Conservation (phyloP, 345 rosid species). For the Garcia nutans region DNA sequence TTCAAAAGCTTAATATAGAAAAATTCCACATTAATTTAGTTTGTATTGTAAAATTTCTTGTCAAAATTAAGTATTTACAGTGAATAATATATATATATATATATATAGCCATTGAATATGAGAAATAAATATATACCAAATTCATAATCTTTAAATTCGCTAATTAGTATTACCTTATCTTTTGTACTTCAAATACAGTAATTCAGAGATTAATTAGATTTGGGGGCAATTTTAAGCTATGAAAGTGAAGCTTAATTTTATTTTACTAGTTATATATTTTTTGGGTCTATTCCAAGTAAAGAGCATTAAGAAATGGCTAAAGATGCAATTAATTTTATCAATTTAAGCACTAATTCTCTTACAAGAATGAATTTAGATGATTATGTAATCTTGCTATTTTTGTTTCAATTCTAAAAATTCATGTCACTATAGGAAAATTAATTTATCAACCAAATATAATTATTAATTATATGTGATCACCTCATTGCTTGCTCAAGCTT, state of each 20-base stretch:
- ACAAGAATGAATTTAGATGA: not conserved
- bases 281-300: too few relatives aligned
- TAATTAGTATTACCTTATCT: not conserved
- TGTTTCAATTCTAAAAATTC: not conserved
- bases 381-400: not conserved
- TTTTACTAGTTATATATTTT: conserved; percentile 10
- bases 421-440: not conserved
- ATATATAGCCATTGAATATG: too few relatives aligned
- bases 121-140: not conserved
- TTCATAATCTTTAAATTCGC: not conserved
- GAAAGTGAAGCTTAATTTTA: conserved; percentile 8
- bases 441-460: not conserved
- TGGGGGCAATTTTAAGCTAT: not conserved
- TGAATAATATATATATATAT: too few relatives aligned
- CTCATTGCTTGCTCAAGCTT: conserved; percentile 21
- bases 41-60: too few relatives aligned
- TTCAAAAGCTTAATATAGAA: not conserved
- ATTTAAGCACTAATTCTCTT: not conserved
- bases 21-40: too few relatives aligned
- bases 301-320: not conserved
- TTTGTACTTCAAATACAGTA: not conserved
- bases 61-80: too few relatives aligned
- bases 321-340: not conserved
- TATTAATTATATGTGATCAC: not conserved
- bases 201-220: too few relatives aligned